Percentiles rank a stretch among this genome's conserved stretches.
Evolutionary conservation across 2,329 filamentous ascomycete genomes (phyloP).

Genomic region (Botrytis paeoniae): DNA sequence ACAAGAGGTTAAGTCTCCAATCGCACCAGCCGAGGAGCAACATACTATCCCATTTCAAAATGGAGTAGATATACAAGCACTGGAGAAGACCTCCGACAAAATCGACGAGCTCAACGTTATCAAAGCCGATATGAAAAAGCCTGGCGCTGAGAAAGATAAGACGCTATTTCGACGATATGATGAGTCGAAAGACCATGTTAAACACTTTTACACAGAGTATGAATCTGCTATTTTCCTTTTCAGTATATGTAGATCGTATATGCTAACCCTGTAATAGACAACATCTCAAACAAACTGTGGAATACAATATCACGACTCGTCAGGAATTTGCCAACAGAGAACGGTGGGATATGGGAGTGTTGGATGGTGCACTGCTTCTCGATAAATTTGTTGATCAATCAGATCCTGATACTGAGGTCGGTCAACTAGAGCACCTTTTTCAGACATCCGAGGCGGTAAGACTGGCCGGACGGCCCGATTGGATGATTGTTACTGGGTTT

Average conservation of each 20-base stretch:
- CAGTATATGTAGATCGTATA: neutral
- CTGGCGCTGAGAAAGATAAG: slow-evolving; percentile 76
- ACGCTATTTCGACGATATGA: slow-evolving; percentile 79
- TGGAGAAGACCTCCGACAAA: slow-evolving; percentile 47
- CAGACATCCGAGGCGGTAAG: slow-evolving; percentile 89
- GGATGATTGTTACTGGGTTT: slow-evolving; percentile 76
- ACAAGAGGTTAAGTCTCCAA: neutral
- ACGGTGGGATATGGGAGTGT: slow-evolving; percentile 72
- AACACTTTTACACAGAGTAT: slow-evolving; percentile 73
- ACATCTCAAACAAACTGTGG: slow-evolving; percentile 69
- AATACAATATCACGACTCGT: slow-evolving; percentile 81
- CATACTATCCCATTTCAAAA: neutral
- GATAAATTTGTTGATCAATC: slow-evolving; percentile 89
- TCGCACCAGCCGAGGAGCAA: neutral
- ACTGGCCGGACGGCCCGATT: slow-evolving; percentile 75
- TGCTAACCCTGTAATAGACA: slow-evolving; percentile 39
- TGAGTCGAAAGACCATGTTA: slow-evolving; percentile 77
- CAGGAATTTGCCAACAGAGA: slow-evolving; percentile 65
- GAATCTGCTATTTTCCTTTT: neutral
- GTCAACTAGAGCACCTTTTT: slow-evolving; percentile 85
- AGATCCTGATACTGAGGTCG: slow-evolving; percentile 83
- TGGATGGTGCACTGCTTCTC: slow-evolving; percentile 90
- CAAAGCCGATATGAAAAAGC: slow-evolving; percentile 48
- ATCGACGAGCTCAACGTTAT: slow-evolving; percentile 56
- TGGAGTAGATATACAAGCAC: slow-evolving; percentile 30